Conservation (phyloP, 1,139 yeast genomes). For the Geotrichum reessii region DNA sequence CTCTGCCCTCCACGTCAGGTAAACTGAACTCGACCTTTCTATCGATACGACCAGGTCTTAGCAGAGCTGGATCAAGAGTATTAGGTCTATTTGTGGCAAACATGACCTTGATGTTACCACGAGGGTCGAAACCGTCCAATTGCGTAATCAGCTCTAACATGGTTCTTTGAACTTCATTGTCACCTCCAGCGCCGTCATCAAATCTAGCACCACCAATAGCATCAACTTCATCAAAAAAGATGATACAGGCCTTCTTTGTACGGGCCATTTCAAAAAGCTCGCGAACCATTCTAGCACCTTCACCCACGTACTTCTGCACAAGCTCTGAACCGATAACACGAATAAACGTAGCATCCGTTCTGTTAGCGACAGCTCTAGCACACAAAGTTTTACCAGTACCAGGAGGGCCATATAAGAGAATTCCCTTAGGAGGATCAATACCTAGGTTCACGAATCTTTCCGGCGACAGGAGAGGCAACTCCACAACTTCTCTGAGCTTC, state of each 20-base stretch:
- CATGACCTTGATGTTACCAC: constrained; percentile 98
- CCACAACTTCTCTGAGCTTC: constrained; percentile 94
- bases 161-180: constrained; percentile 96
- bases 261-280: constrained; percentile 98
- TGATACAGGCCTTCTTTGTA: constrained; percentile 93
- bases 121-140: constrained; percentile 95
- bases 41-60: constrained; percentile 98
- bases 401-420: constrained; percentile 92
- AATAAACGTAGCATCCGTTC: constrained; percentile 97
- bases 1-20: constrained; percentile 96
- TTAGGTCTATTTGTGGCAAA: constrained; percentile 98
- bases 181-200: constrained; percentile 99
- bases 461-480: constrained; percentile 87
- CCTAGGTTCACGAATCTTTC: constrained; percentile 95
- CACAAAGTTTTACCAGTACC: constrained; percentile 98
- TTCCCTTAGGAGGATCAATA: constrained; percentile 98
- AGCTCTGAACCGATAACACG: constrained; percentile 97
- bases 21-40: constrained; percentile 94
- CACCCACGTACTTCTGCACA: constrained; percentile 97
- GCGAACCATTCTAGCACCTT: constrained; percentile 98
- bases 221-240: constrained; percentile 93
- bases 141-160: constrained; percentile 97
- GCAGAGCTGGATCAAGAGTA: constrained; percentile 92
- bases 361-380: constrained; percentile 97
- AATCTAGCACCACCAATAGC: constrained; percentile 99